phyloP scores from a whole-genome alignment of 106 monocot species.

The Alisma plantagoaquatica region DNA sequence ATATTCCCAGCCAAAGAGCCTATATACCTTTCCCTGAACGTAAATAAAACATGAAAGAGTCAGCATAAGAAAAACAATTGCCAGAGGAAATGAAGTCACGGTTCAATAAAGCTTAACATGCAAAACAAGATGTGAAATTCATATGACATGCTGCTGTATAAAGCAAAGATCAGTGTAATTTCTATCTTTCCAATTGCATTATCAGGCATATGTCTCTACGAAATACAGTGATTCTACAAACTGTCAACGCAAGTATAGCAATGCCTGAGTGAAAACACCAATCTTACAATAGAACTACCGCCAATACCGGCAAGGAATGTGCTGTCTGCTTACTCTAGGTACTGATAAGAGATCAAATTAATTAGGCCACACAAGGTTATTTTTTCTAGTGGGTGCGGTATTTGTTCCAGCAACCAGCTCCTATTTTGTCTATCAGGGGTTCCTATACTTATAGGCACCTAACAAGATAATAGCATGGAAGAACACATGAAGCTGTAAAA shows the following conservation, averaged over 20 bases:
- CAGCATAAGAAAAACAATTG: background rate
- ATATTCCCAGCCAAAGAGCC: constrained; percentile 77
- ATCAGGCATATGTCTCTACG: background rate
- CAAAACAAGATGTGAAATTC: background rate
- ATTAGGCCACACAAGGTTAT: too few species aligned
- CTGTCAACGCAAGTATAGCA: background rate
- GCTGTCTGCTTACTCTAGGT: too few species aligned
- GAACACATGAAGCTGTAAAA: too few species aligned
- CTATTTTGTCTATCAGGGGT: too few species aligned
- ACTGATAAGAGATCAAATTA: too few species aligned
- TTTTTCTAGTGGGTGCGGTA: too few species aligned
- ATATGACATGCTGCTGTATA: background rate
- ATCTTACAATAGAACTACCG: background rate
- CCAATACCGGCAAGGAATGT: too few species aligned
- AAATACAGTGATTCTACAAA: background rate
- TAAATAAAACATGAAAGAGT: background rate
- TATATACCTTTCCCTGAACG: constrained; percentile 55
- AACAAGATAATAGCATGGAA: too few species aligned
- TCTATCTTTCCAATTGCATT: background rate
- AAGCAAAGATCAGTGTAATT: background rate
- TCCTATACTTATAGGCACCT: too few species aligned
- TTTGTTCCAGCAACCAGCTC: too few species aligned
- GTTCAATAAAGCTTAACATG: background rate
- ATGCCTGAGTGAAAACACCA: background rate
- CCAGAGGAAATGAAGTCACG: background rate